A percentile compares a stretch with the other conserved stretches of the same genome.
These are phyloP conservation scores for Themeda triandra DNA, from an alignment of 176 grass and related monocot species.

Conservation along the genomic window DNA sequence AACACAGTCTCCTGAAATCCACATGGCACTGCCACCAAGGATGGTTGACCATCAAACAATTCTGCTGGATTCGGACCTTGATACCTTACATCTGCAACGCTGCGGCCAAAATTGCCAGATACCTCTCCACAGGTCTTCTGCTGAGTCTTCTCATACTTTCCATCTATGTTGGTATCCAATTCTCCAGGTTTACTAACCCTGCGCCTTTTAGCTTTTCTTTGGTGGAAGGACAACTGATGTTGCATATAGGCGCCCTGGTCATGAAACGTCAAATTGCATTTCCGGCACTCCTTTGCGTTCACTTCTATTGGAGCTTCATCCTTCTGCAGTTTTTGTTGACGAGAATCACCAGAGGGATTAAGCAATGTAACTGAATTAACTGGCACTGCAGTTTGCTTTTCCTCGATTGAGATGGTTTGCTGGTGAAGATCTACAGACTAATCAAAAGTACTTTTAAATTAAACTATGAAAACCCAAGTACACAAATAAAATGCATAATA, in stretches of 20 bases:
- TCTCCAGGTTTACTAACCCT: conserved; percentile 43
- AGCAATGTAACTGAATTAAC: conserved; percentile 27
- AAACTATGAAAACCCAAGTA: conserved; percentile 3
- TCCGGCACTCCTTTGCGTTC: conserved; percentile 41
- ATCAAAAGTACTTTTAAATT: conserved; percentile 29
- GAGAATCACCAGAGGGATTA: conserved; percentile 23
- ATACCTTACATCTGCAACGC: conserved; percentile 48
- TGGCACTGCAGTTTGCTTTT: conserved; percentile 32
- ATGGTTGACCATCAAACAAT: conserved; percentile 29
- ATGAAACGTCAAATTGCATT: conserved; percentile 66
- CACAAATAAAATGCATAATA: conserved; percentile 1
- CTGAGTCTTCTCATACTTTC: conserved; percentile 52
- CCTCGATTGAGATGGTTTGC: conserved; percentile 40
- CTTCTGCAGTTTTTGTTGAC: conserved; percentile 37
- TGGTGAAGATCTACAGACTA: conserved; percentile 47
- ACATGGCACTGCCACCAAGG: conserved; percentile 25
- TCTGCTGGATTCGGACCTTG: conserved; percentile 46
- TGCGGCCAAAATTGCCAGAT: conserved; percentile 36
- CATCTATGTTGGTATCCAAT: conserved; percentile 46
- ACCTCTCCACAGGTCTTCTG: conserved; percentile 60
- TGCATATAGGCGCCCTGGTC: conserved; percentile 70
- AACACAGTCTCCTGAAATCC: conserved; percentile 19
- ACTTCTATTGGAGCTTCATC: conserved; percentile 37
- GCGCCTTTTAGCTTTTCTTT: conserved; percentile 75
- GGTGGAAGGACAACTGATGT: conserved; percentile 75